phyloP scores from a whole-genome alignment of 352 stramenopile genomes.

The Phytophthora hybrid region DNA sequence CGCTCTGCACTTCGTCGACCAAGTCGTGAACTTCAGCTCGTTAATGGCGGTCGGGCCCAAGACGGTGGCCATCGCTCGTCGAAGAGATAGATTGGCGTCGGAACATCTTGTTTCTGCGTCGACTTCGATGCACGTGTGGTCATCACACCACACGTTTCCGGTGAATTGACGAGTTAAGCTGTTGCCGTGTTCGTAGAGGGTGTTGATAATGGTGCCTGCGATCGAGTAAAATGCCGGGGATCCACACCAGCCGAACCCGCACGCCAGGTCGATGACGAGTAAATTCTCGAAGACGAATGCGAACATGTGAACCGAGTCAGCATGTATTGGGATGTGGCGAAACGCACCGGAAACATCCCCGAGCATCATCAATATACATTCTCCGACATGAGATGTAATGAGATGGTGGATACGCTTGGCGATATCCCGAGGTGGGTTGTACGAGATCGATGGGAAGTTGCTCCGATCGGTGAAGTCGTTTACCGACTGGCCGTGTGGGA shows the following conservation, averaged over 20 bases:
- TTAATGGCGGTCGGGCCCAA: constrained; percentile 18
- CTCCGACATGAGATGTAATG: constrained; percentile 2
- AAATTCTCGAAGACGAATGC: constrained; percentile 20
- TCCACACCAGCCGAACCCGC: no score
- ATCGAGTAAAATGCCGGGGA: constrained; percentile 38
- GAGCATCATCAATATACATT: constrained; percentile 27
- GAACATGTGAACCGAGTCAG: constrained; percentile 38
- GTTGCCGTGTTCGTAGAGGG: constrained; percentile 18
- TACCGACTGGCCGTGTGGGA: constrained; percentile 1
- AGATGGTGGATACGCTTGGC: constrained; percentile 25
- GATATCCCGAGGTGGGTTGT: constrained; percentile 33
- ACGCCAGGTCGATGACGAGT: constrained; percentile 34
- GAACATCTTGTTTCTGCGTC: constrained; percentile 3
- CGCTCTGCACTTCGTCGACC: constrained; percentile 12
- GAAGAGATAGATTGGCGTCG: constrained; percentile 23
- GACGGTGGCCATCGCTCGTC: constrained; percentile 22
- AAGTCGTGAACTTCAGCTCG: constrained; percentile 22
- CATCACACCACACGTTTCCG: constrained; percentile 37
- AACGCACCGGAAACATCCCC: constrained; percentile 43
- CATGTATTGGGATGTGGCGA: constrained; percentile 35
- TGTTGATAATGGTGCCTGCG: constrained; percentile 29
- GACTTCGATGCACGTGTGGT: constrained; percentile 32
- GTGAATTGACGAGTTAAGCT: not conserved
- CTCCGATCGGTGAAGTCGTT: constrained; percentile 26
- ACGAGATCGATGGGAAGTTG: constrained; percentile 18